Conservation (phyloP, 2,329 filamentous ascomycete genomes). For the Lecanoromycetidae sp. region DNA sequence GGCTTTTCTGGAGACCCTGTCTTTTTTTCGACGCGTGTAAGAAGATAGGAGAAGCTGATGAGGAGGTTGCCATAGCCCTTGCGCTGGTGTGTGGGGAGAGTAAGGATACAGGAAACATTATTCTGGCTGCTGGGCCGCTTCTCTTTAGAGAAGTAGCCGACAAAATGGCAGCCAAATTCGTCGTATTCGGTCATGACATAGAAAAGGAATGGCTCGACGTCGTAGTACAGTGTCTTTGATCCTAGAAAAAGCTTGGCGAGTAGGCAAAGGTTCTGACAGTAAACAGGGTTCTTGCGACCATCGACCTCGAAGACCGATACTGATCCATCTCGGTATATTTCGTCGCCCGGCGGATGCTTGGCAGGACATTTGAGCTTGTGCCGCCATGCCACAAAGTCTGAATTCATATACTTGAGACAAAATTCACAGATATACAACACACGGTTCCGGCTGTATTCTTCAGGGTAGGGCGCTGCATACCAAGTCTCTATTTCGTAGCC, state of each 20-base stretch:
- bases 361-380: constrained; percentile 95
- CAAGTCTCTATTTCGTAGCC: constrained; percentile 97
- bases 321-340: constrained; percentile 90
- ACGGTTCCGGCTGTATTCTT: constrained; percentile 93
- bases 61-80: constrained; percentile 94
- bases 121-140: constrained; percentile 90
- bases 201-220: constrained; percentile 97
- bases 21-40: constrained; percentile 85
- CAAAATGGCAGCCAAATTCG: constrained; percentile 81
- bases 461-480: constrained; percentile 96
- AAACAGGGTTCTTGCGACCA: constrained; percentile 82
- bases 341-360: constrained; percentile 92
- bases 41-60: constrained; percentile 95
- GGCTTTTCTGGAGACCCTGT: constrained; percentile 95
- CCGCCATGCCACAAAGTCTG: constrained; percentile 93
- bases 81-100: constrained; percentile 88
- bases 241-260: constrained; percentile 94
- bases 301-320: constrained; percentile 98
- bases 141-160: constrained; percentile 99
- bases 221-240: constrained; percentile 97
- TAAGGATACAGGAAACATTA: constrained; percentile 95
- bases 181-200: constrained; percentile 92
- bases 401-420: constrained; percentile 98
- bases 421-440: constrained; percentile 99
- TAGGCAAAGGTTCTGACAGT: constrained; percentile 91